A percentile compares a stretch with the other conserved stretches of the same genome.
phyloP scores from a whole-genome alignment of 2,329 filamentous ascomycete species.

The Fusarium avenaceum region DNA sequence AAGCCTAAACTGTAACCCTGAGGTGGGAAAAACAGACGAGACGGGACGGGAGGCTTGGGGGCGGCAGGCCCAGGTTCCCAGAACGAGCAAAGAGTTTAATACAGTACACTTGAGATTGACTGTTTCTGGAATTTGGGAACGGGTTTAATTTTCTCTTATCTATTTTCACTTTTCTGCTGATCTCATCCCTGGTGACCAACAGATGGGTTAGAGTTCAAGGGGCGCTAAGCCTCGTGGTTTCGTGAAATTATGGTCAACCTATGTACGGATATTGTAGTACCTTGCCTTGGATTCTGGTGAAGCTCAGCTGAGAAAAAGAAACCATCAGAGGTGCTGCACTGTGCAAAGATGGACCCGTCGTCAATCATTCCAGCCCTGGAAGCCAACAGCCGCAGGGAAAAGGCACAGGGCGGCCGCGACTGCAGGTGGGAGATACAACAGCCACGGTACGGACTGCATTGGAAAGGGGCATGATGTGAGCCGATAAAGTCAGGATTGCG shows the following conservation, averaged over 20 bases:
- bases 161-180: not conserved
- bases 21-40: conserved; percentile 3
- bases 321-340: conserved; percentile 18
- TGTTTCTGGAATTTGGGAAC: conserved; percentile 25
- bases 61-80: conserved; percentile 32
- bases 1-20: conserved; percentile 11
- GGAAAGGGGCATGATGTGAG: conserved; percentile 22
- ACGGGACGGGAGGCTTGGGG: conserved; percentile 14
- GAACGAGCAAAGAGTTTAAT: conserved; percentile 11
- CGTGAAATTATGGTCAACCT: not conserved
- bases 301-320: conserved; percentile 14
- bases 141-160: not conserved
- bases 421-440: conserved; percentile 9
- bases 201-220: conserved; percentile 13
- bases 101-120: conserved; percentile 6
- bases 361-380: not conserved
- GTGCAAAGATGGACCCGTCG: conserved; percentile 8
- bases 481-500: conserved; percentile 7
- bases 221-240: conserved; percentile 23
- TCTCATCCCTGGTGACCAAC: not conserved
- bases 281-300: not conserved
- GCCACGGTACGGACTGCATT: conserved; percentile 1
- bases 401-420: not conserved
- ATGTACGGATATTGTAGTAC: no score
- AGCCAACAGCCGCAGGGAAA: not conserved